These are phyloP conservation scores for Xerocomus brunneocitrinus DNA, from an alignment of 768 basidiomycete genomes.

Conservation along the genomic window DNA sequence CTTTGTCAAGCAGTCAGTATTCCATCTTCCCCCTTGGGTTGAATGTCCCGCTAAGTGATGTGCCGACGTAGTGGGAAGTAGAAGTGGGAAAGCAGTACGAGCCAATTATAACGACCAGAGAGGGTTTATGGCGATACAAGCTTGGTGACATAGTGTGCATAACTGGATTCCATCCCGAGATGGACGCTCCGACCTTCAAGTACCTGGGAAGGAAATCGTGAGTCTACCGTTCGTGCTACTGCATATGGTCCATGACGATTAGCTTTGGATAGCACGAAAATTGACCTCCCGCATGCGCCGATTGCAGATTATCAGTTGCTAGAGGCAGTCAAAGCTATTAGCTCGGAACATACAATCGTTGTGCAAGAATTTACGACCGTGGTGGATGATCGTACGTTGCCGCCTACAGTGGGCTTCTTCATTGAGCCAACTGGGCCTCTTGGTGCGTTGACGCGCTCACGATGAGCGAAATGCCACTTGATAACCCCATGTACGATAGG, in stretches of 20 bases:
- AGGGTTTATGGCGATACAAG: constrained; percentile 19
- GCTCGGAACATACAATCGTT: not conserved
- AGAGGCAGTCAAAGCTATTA: not conserved
- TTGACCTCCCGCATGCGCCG: constrained; percentile 4
- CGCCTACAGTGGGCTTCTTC: constrained; percentile 9
- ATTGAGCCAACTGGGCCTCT: constrained; percentile 11
- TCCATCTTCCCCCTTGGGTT: not conserved
- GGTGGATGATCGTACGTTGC: constrained; percentile 6
- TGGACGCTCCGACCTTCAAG: constrained; percentile 9
- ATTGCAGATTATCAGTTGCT: constrained; percentile 13
- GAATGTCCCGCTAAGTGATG: not conserved
- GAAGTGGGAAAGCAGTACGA: constrained; percentile 18
- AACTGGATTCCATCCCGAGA: constrained; percentile 11
- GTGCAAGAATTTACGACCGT: constrained; percentile 11
- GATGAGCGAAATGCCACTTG: not conserved
- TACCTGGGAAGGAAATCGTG: constrained; percentile 16
- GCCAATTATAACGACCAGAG: not conserved
- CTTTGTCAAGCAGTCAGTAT: constrained; percentile 12
- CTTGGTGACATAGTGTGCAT: constrained; percentile 18
- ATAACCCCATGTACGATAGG: no score
- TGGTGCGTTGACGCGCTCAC: constrained; percentile 1
- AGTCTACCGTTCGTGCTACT: not conserved
- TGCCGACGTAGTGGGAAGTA: not conserved
- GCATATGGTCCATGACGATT: not conserved
- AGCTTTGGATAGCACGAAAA: not conserved